Base-by-base conservation (phyloP, 2,329 filamentous ascomycete species). In the Coniella lustricola region DNA sequence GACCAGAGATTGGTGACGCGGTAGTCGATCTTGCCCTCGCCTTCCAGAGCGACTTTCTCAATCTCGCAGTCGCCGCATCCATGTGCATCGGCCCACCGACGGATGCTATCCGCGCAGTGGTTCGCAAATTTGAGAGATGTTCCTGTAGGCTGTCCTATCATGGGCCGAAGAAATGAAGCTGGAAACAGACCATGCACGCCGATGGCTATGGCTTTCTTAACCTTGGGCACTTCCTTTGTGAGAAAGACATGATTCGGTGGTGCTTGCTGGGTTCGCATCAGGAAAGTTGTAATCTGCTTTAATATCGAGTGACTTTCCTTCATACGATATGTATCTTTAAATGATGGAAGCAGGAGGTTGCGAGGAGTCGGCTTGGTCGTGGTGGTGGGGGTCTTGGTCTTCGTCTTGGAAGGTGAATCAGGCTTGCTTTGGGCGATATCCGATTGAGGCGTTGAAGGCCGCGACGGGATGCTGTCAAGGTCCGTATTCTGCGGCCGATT, bases 131-230 rank as follows among this genome's bases (percentile, higher is more conserved):
- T 84, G 49, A 97, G 82, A 0, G 91, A 97, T 1, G 93, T 98
- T 5, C 93, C 93, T 0, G 90, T 98, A 0, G 93, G 93, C 58
- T 95, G 91, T 0, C 93, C 93, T 14, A 97, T 84, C 57, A 98
- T 86, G 17, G 85, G 86, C n/a, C 93, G 84, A 32, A 98, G 75
- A 36, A 94, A 79, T 0, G 85, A 81, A 0, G 89, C 89, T 1
- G 93, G 93, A 56, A 97, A 96, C 52, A 95, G 85, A 1, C 93
- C 93, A 64, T 98, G 93, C 1, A 98, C 82, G 34, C 93, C 93
- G 56, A 98, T 95, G 1, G 90, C 90, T 4, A 98, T 75, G 12
- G 93, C 93, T 56, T 85, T 93, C 60, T 81, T 88, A 40, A 97
- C 81, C 55, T 78, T 85, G 1, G 81, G 85, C 0, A 80, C 74